These are phyloP conservation scores for Solanum virginianum DNA, from an alignment of 257 asterid genomes.

Conservation along the genomic window DNA sequence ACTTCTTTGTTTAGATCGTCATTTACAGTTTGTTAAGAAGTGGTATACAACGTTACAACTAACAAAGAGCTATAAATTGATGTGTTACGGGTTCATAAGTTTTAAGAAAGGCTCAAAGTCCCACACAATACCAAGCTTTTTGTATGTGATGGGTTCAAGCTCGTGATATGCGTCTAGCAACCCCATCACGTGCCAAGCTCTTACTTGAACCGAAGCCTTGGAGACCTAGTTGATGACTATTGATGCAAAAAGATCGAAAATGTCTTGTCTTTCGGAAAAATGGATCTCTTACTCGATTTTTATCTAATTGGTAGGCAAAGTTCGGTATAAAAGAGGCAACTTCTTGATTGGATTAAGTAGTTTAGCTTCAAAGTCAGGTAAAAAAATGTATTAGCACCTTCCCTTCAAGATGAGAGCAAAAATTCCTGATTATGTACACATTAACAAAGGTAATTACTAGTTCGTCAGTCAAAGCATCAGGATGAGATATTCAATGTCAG, in stretches of 20 bases:
- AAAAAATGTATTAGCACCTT: background rate
- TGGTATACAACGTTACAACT: background rate
- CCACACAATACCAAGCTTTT: background rate
- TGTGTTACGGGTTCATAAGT: background rate
- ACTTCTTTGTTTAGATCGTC: background rate
- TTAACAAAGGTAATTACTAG: background rate
- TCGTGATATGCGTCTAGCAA: background rate
- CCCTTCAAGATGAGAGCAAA: background rate
- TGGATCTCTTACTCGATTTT: background rate
- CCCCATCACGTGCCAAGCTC: background rate
- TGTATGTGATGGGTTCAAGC: background rate
- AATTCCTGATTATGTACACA: background rate
- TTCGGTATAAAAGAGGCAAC: background rate
- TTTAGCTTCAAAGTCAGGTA: background rate
- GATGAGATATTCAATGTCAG: background rate
- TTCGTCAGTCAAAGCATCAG: background rate
- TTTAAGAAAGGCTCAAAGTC: background rate
- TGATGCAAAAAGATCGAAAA: background rate
- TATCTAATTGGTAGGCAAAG: background rate
- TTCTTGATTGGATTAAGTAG: background rate
- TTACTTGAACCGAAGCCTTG: background rate
- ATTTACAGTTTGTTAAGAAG: background rate
- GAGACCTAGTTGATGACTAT: background rate
- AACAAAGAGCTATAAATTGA: background rate
- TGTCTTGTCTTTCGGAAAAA: background rate